These are phyloP conservation scores for Saprolegnia parasitica DNA, from an alignment of 352 stramenopile genomes.

Conservation along the genomic window DNA sequence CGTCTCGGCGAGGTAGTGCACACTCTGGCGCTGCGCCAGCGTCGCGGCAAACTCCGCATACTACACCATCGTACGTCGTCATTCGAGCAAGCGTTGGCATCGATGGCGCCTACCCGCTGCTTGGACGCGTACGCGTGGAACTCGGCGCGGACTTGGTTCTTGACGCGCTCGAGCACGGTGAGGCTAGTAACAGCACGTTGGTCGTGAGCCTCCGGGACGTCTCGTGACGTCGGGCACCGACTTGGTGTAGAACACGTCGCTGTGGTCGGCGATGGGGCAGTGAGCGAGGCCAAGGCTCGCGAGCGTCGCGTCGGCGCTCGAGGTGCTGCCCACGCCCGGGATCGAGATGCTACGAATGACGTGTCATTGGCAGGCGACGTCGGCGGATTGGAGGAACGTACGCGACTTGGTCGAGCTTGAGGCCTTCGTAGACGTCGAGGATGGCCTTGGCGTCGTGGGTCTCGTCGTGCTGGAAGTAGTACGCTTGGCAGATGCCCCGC, in stretches of 20 bases:
- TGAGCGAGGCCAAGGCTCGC: not conserved
- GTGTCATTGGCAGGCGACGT: not conserved
- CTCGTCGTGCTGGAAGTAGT: slow-evolving; percentile 24
- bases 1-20: slow-evolving; percentile 9
- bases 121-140: slow-evolving; percentile 15
- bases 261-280: slow-evolving; percentile 4
- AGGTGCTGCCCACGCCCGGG: not conserved
- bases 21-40: not conserved
- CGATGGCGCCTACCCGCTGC: not conserved
- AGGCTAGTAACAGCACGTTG: not conserved
- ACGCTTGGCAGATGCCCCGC: slow-evolving; percentile 17
- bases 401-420: slow-evolving; percentile 14
- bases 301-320: not conserved
- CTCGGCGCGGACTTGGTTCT: slow-evolving; percentile 17
- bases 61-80: not conserved
- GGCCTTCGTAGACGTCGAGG: slow-evolving; percentile 21
- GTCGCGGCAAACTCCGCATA: slow-evolving; percentile 1
- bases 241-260: slow-evolving; percentile 19
- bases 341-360: slow-evolving; percentile 6
- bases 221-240: not conserved
- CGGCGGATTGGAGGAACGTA: no score
- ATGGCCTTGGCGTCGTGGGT: slow-evolving; percentile 7
- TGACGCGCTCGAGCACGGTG: slow-evolving; percentile 6
- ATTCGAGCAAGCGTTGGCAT: not conserved
- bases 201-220: not conserved